These are phyloP conservation scores for Cercospora berteroae DNA, from an alignment of 2,329 filamentous ascomycete species.

Conservation along the genomic window DNA sequence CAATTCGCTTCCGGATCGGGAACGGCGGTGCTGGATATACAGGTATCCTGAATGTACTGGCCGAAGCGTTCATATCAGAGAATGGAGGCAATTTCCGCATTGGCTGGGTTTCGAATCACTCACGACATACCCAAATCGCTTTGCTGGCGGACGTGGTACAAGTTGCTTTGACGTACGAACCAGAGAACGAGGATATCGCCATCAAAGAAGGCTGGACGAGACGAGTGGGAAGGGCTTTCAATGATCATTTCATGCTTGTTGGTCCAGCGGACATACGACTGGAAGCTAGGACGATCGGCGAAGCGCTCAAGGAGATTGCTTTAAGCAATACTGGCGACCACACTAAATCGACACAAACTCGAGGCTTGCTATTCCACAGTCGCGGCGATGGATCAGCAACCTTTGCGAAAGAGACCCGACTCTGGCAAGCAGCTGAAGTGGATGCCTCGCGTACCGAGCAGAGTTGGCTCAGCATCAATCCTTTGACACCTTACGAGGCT, in stretches of 20 bases:
- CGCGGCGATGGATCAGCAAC: constrained; percentile 30
- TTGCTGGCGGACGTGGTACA: constrained; percentile 28
- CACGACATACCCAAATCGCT: constrained; percentile 28
- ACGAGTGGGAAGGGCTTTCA: constrained; percentile 22
- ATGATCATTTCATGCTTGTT: constrained; percentile 31
- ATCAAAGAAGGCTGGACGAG: constrained; percentile 26
- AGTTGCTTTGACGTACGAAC: constrained; percentile 31
- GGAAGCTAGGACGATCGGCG: neutral
- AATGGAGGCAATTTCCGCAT: constrained; percentile 22
- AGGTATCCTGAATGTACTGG: constrained; percentile 22
- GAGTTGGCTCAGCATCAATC: constrained; percentile 20
- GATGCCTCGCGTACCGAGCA: neutral
- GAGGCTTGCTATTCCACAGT: constrained; percentile 19
- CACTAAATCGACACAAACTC: neutral
- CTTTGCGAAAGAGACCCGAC: constrained; percentile 22
- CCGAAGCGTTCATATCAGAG: constrained; percentile 20
- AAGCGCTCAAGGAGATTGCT: constrained; percentile 6
- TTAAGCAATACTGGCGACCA: neutral
- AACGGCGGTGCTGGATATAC: constrained; percentile 31
- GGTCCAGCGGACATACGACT: constrained; percentile 16
- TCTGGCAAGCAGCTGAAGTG: constrained; percentile 21
- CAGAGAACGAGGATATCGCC: constrained; percentile 24
- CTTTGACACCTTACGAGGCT: constrained; percentile 26
- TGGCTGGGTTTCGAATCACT: constrained; percentile 29
- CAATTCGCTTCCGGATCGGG: constrained; percentile 26